Conservation (phyloP, 768 basidiomycete species). For the Pisolithus microcarpus region DNA sequence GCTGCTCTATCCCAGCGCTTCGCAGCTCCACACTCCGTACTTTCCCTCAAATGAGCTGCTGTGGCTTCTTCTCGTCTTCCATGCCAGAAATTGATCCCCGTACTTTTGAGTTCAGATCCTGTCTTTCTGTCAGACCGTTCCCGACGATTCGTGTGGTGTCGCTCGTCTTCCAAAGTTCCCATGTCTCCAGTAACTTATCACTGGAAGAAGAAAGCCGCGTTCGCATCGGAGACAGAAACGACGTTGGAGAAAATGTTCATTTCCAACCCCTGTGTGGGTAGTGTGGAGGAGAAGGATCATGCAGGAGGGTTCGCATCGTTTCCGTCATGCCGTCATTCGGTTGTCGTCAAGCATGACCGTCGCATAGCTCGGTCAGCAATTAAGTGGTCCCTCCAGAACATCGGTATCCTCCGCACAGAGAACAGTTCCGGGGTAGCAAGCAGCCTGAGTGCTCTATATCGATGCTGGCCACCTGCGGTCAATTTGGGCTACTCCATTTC, state of each 20-base stretch:
- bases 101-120: background rate
- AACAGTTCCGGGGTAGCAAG: slow-evolving; percentile 11
- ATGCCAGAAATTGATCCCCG: background rate
- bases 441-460: background rate
- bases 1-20: slow-evolving; percentile 5
- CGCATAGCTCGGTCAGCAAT: background rate
- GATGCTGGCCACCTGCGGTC: background rate
- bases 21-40: slow-evolving; percentile 6
- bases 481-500: background rate
- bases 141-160: background rate
- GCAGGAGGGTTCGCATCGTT: background rate
- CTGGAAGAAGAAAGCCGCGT: too few species aligned
- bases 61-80: slow-evolving; percentile 2
- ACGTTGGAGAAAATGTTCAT: too few species aligned
- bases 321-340: background rate
- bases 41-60: background rate
- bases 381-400: background rate
- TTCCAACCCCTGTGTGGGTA: too few species aligned
- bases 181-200: too few species aligned
- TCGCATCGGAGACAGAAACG: too few species aligned
- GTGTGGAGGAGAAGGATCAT: too few species aligned
- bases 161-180: background rate
- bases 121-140: background rate
- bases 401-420: background rate
- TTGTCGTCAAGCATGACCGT: background rate